These are phyloP conservation scores for Tolypocladium endophyticum DNA, from an alignment of 2,329 filamentous ascomycete species.

Conservation along the genomic window DNA sequence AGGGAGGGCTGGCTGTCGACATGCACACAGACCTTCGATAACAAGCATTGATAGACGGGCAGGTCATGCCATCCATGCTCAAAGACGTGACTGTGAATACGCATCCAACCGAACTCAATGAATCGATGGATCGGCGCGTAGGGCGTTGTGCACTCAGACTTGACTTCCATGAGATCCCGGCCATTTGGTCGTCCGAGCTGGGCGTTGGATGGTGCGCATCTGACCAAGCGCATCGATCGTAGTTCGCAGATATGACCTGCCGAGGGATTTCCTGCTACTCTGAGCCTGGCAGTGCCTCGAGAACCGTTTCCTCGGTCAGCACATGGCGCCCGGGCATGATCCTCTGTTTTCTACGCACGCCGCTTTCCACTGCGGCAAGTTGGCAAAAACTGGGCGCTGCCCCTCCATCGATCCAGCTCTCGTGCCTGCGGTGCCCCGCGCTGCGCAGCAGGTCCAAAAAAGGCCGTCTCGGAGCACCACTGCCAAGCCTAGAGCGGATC, in stretches of 20 bases:
- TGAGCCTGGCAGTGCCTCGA: not conserved
- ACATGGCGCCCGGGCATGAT: not conserved
- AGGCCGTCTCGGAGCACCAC: not conserved
- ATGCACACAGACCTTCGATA: constrained; percentile 1
- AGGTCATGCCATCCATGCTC: not conserved
- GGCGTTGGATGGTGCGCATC: not conserved
- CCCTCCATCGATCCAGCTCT: not conserved
- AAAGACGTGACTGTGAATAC: not conserved
- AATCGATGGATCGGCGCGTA: not conserved
- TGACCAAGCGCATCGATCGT: not conserved
- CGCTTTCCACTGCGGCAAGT: not conserved
- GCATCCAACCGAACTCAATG: not conserved
- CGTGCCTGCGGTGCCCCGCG: not conserved
- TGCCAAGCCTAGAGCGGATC: not conserved
- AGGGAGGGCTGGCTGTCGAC: not conserved
- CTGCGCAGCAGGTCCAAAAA: not conserved
- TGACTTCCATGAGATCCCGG: not conserved
- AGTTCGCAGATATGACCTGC: not conserved
- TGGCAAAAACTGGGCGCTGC: not conserved
- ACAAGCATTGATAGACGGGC: constrained; percentile 4
- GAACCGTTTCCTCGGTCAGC: not conserved
- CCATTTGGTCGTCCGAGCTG: not conserved
- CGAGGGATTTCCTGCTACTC: not conserved
- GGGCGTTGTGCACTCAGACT: not conserved
- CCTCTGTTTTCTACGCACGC: not conserved